Conservation (phyloP, 305 asterid species). For the Fraxinus albicans region DNA sequence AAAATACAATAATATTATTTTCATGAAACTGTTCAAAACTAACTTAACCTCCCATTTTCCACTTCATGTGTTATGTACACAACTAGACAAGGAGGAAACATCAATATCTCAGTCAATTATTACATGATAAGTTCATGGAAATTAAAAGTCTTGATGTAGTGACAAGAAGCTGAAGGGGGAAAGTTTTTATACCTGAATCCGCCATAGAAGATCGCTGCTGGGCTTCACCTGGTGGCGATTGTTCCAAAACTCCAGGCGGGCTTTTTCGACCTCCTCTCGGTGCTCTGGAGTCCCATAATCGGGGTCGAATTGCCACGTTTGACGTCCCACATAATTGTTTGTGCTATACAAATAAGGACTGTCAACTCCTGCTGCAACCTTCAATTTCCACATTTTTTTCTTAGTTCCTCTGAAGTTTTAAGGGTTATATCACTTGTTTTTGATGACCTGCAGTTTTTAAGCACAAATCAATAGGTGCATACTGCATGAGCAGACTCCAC, state of each 20-base stretch:
- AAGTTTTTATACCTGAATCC: conserved; percentile 27
- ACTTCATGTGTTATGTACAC: neutral
- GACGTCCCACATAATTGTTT: conserved; percentile 63
- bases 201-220: conserved; percentile 57
- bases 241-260: conserved; percentile 48
- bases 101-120: neutral
- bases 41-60: neutral
- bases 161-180: neutral
- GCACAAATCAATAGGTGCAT: neutral
- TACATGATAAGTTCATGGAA: neutral
- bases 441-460: neutral
- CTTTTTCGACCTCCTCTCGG: conserved; percentile 42
- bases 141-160: neutral
- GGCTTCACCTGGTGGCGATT: conserved; percentile 55
- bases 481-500: neutral
- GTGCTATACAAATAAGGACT: conserved; percentile 58
- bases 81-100: neutral
- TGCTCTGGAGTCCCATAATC: conserved; percentile 47
- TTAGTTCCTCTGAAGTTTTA: neutral
- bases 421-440: neutral
- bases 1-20: neutral
- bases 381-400: conserved; percentile 53
- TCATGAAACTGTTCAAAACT: neutral
- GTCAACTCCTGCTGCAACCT: conserved; percentile 50
- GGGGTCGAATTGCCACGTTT: conserved; percentile 59